Conservation (phyloP, 768 basidiomycete genomes). For the Serendipita sp. region DNA sequence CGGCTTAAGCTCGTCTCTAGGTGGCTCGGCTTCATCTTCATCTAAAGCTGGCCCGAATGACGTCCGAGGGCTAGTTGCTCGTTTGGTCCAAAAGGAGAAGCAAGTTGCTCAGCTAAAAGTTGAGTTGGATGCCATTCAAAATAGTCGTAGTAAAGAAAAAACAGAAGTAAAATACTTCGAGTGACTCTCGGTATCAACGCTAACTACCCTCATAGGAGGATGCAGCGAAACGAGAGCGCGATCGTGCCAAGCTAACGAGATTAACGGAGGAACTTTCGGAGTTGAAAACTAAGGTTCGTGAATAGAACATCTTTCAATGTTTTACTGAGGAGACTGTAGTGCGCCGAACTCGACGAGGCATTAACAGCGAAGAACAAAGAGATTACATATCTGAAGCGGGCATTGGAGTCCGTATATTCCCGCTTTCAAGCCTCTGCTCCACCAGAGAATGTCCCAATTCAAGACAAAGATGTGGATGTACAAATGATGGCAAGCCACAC, state of each 20-base stretch:
- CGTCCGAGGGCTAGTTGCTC: slow-evolving; percentile 62
- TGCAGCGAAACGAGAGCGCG: slow-evolving; percentile 58
- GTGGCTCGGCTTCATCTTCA: slow-evolving; percentile 24
- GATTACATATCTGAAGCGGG: slow-evolving; percentile 58
- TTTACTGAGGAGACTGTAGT: slow-evolving; percentile 25
- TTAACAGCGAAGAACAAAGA: slow-evolving; percentile 53
- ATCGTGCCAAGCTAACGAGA: slow-evolving; percentile 52
- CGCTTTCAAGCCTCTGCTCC: slow-evolving; percentile 44
- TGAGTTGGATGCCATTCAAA: slow-evolving; percentile 37
- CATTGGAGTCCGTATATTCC: slow-evolving; percentile 76
- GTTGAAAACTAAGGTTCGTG: slow-evolving; percentile 48
- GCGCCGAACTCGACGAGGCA: slow-evolving; percentile 32
- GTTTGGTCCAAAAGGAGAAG: slow-evolving; percentile 72
- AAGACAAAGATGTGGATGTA: slow-evolving; percentile 42
- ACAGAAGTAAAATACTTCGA: too few species aligned
- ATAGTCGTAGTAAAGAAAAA: not conserved
- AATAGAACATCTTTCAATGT: slow-evolving; percentile 2
- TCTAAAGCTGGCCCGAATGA: slow-evolving; percentile 48
- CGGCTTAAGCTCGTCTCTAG: slow-evolving; percentile 15
- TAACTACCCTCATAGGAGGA: slow-evolving; percentile 37
- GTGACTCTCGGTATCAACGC: not conserved
- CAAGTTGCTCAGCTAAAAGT: slow-evolving; percentile 59
- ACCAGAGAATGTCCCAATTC: slow-evolving; percentile 18
- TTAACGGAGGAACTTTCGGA: slow-evolving; percentile 61
- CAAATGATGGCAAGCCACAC: slow-evolving; percentile 52